These are phyloP conservation scores for Colletotrichum godetiae DNA, from an alignment of 2,329 filamentous ascomycete genomes.

Conservation along the genomic window DNA sequence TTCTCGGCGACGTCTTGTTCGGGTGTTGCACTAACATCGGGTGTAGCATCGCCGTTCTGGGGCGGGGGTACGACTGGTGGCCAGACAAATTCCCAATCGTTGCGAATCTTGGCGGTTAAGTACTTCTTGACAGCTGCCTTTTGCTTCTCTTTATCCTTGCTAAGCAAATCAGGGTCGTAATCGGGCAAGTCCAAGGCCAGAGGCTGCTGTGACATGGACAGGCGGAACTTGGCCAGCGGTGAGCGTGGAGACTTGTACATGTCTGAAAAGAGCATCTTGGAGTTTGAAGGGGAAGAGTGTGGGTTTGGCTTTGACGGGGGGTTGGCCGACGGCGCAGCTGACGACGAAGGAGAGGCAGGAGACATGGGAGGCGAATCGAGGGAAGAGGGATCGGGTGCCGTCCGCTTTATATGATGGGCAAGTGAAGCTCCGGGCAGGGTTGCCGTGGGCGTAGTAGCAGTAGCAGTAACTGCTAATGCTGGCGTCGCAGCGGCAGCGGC, in stretches of 20 bases:
- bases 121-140: constrained; percentile 71
- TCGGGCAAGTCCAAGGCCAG: constrained; percentile 50
- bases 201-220: constrained; percentile 39
- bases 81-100: constrained; percentile 72
- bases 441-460: constrained; percentile 9
- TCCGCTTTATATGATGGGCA: constrained; percentile 21
- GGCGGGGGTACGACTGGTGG: constrained; percentile 46
- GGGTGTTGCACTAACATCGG: constrained; percentile 15
- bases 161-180: constrained; percentile 70
- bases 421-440: constrained; percentile 27
- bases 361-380: constrained; percentile 17
- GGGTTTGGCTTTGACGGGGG: constrained; percentile 18
- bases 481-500: constrained; percentile 34
- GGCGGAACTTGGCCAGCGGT: constrained; percentile 63
- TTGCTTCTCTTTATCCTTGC: constrained; percentile 70
- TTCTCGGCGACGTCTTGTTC: background rate
- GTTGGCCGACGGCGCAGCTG: constrained; percentile 23
- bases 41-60: constrained; percentile 7
- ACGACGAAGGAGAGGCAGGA: background rate
- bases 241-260: constrained; percentile 68
- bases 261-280: constrained; percentile 69
- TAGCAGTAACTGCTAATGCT: constrained; percentile 19
- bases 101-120: constrained; percentile 64
- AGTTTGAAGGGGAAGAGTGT: constrained; percentile 29
- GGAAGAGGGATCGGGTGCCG: background rate